These are phyloP conservation scores for Debaryomyces udenii DNA, from an alignment of 1,139 yeast genomes.

Conservation along the genomic window DNA sequence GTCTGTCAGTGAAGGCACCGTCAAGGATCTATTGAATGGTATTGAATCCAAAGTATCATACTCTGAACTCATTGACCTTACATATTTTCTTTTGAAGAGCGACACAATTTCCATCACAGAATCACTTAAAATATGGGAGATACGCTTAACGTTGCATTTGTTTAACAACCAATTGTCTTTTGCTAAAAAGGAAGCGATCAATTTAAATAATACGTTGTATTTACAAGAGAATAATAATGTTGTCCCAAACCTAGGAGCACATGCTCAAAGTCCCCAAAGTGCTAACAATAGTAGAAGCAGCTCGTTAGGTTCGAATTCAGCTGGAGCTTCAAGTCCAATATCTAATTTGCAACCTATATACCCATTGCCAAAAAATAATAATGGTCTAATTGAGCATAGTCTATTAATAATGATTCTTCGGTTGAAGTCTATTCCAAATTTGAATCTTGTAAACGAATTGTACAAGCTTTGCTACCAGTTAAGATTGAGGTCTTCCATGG, in stretches of 20 bases:
- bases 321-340: slow-evolving; percentile 10
- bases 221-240: slow-evolving; percentile 31
- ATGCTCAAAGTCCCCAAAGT: slow-evolving; percentile 9
- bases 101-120: slow-evolving; percentile 14
- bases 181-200: slow-evolving; percentile 45
- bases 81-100: slow-evolving; percentile 20
- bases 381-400: slow-evolving; percentile 27
- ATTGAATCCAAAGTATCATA: slow-evolving; percentile 11
- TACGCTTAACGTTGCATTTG: slow-evolving; percentile 35
- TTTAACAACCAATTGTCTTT: slow-evolving; percentile 32
- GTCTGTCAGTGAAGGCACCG: background rate
- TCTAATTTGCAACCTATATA: slow-evolving; percentile 22
- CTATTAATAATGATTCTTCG: slow-evolving; percentile 36
- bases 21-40: slow-evolving; percentile 11
- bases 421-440: slow-evolving; percentile 41
- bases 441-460: slow-evolving; percentile 40
- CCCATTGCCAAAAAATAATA: slow-evolving; percentile 44
- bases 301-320: slow-evolving; percentile 7
- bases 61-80: slow-evolving; percentile 17
- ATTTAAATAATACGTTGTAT: slow-evolving; percentile 41
- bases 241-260: slow-evolving; percentile 14
- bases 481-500: slow-evolving; percentile 24
- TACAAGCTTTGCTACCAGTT: slow-evolving; percentile 45
- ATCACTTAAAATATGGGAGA: slow-evolving; percentile 38
- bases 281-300: slow-evolving; percentile 1